Conservation (phyloP, 768 basidiomycete genomes). For the Naganishia vishniacii region DNA sequence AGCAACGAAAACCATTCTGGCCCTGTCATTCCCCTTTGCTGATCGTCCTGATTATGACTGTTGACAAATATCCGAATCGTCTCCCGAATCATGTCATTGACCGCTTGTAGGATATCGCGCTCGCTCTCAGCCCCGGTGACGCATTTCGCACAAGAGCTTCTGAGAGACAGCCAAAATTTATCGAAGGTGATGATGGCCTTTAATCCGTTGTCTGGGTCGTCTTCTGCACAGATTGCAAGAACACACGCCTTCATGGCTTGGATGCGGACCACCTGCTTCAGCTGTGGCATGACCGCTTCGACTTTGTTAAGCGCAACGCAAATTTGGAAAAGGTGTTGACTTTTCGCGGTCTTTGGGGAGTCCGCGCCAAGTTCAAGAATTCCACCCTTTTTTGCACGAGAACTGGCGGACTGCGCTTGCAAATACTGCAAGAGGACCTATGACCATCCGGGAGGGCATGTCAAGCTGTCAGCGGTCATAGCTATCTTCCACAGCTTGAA, state of each 20-base stretch:
- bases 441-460: too few relatives aligned
- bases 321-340: constrained; percentile 7
- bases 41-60: not conserved
- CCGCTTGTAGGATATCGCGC: not conserved
- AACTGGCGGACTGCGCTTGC: too few relatives aligned
- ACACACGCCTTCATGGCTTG: constrained; percentile 3
- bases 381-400: not conserved
- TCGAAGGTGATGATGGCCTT: not conserved
- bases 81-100: not conserved
- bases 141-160: not conserved
- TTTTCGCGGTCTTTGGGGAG: not conserved
- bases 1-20: constrained; percentile 35
- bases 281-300: constrained; percentile 2
- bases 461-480: not conserved
- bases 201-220: not conserved
- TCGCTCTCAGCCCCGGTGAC: constrained; percentile 1
- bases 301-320: constrained; percentile 3
- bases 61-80: not conserved
- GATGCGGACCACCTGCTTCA: not conserved
- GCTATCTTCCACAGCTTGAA: too few relatives aligned
- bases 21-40: constrained; percentile 23
- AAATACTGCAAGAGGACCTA: constrained; percentile 4
- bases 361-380: constrained; percentile 1
- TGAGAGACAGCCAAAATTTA: not conserved
- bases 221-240: constrained; percentile 6